These are phyloP conservation scores for Pseudogymnoascus sp. DNA, from an alignment of 2,329 filamentous ascomycete species.

Conservation along the genomic window DNA sequence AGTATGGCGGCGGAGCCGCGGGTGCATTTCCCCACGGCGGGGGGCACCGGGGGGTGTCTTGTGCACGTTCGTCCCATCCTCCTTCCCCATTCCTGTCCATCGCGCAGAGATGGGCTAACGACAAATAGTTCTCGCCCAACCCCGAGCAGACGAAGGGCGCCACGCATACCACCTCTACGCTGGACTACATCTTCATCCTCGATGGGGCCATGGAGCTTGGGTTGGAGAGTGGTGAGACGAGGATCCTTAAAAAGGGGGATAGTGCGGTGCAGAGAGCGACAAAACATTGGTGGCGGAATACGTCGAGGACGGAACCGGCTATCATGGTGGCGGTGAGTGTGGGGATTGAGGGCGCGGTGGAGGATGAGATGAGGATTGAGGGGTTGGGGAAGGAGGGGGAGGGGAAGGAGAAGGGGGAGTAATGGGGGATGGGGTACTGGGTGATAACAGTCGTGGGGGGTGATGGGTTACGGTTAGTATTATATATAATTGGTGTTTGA, in stretches of 20 bases:
- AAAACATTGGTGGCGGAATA: slow-evolving; percentile 37
- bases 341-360: background rate
- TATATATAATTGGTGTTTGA: background rate
- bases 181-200: slow-evolving; percentile 34
- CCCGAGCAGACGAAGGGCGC: slow-evolving; percentile 11
- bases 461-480: too few relatives aligned
- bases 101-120: background rate
- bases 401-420: background rate
- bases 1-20: background rate
- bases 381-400: background rate
- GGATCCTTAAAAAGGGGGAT: slow-evolving; percentile 30
- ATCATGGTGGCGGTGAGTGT: slow-evolving; percentile 11
- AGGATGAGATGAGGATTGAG: background rate
- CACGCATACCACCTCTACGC: slow-evolving; percentile 34
- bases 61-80: background rate
- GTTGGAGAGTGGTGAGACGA: slow-evolving; percentile 34
- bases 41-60: background rate
- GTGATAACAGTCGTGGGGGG: too few relatives aligned
- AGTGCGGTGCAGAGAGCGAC: slow-evolving; percentile 34
- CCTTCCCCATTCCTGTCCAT: background rate
- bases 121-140: background rate
- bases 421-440: background rate
- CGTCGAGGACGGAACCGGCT: slow-evolving; percentile 20
- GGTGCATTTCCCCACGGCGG: background rate
- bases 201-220: slow-evolving; percentile 31